Conservation (phyloP, 495 filamentous ascomycete genomes). For the Cercophora scortea region DNA sequence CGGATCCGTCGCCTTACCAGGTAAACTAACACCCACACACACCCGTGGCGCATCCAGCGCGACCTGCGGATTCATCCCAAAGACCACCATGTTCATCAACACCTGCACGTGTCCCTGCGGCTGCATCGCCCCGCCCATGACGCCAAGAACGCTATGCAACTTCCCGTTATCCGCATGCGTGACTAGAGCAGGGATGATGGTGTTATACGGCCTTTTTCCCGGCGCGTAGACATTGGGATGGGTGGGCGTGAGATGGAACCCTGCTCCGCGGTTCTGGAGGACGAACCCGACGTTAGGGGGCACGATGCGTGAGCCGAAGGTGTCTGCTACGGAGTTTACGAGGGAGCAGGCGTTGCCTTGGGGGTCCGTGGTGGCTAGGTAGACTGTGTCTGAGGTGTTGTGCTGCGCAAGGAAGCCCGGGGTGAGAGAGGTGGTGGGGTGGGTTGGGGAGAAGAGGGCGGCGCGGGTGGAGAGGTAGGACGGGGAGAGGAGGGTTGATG, state of each 20-base stretch:
- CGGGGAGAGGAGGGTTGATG: constrained; percentile 1
- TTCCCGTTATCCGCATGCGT: constrained; percentile 40
- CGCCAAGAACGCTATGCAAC: constrained; percentile 68
- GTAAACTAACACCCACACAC: constrained; percentile 57
- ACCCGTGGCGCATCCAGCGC: constrained; percentile 74
- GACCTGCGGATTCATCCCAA: constrained; percentile 67
- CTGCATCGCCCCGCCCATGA: constrained; percentile 92
- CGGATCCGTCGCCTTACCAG: constrained; percentile 25
- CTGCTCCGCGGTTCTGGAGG: constrained; percentile 71
- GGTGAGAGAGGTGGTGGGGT: constrained; percentile 11
- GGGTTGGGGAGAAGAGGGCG: constrained; percentile 5
- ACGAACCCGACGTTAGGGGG: constrained; percentile 67
- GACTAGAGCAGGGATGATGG: constrained; percentile 78
- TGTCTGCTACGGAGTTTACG: constrained; percentile 74
- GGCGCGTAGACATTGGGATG: constrained; percentile 70
- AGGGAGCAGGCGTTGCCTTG: constrained; percentile 76
- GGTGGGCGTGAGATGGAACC: constrained; percentile 51
- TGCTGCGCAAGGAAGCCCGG: constrained; percentile 37
- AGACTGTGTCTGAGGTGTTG: constrained; percentile 59
- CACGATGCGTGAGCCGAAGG: constrained; percentile 72
- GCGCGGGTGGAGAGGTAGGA: constrained; percentile 9
- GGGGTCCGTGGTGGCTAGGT: constrained; percentile 67
- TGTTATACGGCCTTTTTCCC: constrained; percentile 74
- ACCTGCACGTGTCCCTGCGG: constrained; percentile 86
- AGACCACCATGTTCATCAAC: constrained; percentile 70